A percentile compares a stretch with the other conserved stretches of the same genome.
These are phyloP conservation scores for Bretschneidera sinensis DNA, from an alignment of 345 rosid species.

Conservation along the genomic window DNA sequence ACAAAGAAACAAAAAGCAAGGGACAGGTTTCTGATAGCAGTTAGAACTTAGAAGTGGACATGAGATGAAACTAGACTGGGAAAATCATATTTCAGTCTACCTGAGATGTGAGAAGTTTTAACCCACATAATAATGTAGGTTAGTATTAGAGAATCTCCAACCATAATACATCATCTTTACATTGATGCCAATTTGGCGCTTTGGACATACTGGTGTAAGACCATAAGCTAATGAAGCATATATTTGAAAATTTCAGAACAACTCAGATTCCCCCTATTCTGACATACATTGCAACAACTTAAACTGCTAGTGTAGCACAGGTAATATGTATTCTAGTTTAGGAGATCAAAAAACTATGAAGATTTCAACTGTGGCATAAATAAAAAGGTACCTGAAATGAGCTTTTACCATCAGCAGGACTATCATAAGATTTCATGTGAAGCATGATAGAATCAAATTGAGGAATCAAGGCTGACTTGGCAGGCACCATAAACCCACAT, in stretches of 20 bases:
- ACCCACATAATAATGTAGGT: background rate
- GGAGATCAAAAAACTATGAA: background rate
- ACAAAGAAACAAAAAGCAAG: background rate
- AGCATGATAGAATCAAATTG: constrained; percentile 90
- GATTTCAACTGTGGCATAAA: background rate
- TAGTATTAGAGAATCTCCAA: background rate
- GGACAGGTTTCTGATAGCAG: background rate
- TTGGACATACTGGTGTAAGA: too few relatives aligned
- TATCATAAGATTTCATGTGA: constrained; percentile 97
- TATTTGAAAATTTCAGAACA: background rate
- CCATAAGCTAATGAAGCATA: too few relatives aligned
- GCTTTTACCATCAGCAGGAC: constrained; percentile 96
- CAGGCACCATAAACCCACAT: constrained; percentile 94
- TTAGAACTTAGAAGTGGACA: background rate
- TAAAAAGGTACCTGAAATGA: constrained; percentile 73
- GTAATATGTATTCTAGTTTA: background rate
- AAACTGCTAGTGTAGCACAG: background rate
- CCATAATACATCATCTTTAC: background rate
- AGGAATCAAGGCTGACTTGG: constrained; percentile 82
- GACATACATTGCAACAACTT: background rate
- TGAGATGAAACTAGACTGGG: background rate
- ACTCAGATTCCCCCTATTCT: background rate
- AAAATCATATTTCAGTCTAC: too few relatives aligned
- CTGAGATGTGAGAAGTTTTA: background rate
- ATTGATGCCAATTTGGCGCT: background rate